Evolutionary conservation across 495 filamentous ascomycete genomes (phyloP), one percentile per base, ranked within the genome.

Genomic region (Sordaria brevicollis): DNA sequence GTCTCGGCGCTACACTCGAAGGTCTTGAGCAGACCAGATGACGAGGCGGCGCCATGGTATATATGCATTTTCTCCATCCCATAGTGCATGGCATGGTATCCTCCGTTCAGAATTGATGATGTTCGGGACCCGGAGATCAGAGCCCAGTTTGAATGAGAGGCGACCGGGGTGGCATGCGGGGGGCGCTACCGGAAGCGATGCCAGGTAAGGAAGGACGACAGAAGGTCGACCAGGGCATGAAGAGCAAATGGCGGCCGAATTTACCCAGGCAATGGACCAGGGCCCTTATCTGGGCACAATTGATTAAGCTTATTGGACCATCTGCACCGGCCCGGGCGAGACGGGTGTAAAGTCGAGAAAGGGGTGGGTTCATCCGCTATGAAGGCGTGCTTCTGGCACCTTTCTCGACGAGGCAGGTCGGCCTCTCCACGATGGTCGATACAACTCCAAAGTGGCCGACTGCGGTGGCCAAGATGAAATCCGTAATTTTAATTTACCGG

Each of bases 321-420:
- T 34, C 25, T 21, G 70, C 66, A 37, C 41, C 65, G 34, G 39
- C 33, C 65, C 38, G 34, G 33, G 15, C 65, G 21, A 66, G 29
- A 29, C 41, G 17, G 35, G 21, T 35, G 41, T 49, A 49, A 21
- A 49, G n/a, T 41, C 17, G 54, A 35, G 65, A 62, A 49, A 37
- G 41, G 41, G 65, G 37, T 38, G 37, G 13, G 37, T 41, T 41
- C 41, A 21, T 10, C 41, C 41, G 4, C 11, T 57, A 5, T 57
- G 21, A 57, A 57, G 43, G 43, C 43, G 21, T 57, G 43, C 43
- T 57, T 39, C 35, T 39, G 71, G 49, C 25, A 68, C 10, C 68
- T 71, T 69, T 67, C 76, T 75, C 70, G 77, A 74, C 35, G 71
- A 70, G 77, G 76, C 76, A 77, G 75, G 74, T 74, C 71, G 71